Conservation (phyloP, 345 rosid species). For the Rhizophora mangle region DNA sequence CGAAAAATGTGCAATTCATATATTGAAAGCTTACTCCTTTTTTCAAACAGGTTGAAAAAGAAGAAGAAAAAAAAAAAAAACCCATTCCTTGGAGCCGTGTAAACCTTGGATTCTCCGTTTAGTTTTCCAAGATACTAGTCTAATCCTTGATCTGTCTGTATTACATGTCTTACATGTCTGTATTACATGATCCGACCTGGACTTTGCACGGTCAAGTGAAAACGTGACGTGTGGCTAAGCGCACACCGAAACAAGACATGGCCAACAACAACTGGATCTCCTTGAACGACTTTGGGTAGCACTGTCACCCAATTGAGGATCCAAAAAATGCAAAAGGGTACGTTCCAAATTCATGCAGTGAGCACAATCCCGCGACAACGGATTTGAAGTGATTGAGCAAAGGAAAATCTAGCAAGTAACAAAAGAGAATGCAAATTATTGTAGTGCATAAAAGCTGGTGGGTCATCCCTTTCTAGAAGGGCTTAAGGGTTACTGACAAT, state of each 20-base stretch:
- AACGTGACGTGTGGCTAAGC: slow-evolving; percentile 5
- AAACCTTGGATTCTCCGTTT: slow-evolving; percentile 17
- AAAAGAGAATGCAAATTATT: too few species aligned
- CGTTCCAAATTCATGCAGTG: too few species aligned
- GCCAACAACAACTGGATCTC: neutral
- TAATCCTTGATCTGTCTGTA: slow-evolving; percentile 4
- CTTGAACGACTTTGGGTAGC: neutral
- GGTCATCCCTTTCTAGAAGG: too few species aligned
- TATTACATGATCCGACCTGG: neutral
- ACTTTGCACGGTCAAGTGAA: neutral
- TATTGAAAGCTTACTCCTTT: neutral
- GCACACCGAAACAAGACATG: neutral
- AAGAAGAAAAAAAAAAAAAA: too few species aligned
- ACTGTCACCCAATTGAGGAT: too few species aligned
- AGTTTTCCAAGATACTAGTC: neutral
- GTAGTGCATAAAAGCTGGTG: too few species aligned
- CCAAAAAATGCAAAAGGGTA: too few species aligned
- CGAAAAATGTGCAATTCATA: neutral
- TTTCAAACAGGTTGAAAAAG: too few species aligned
- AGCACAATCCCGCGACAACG: too few species aligned
- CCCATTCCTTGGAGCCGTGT: neutral
- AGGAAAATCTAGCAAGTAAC: too few species aligned
- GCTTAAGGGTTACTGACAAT: too few species aligned
- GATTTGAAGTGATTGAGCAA: too few species aligned
- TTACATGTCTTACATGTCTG: slow-evolving; percentile 3